Base-by-base conservation (phyloP, 2,329 filamentous ascomycete species). In the Calonectria multiphialidica region DNA sequence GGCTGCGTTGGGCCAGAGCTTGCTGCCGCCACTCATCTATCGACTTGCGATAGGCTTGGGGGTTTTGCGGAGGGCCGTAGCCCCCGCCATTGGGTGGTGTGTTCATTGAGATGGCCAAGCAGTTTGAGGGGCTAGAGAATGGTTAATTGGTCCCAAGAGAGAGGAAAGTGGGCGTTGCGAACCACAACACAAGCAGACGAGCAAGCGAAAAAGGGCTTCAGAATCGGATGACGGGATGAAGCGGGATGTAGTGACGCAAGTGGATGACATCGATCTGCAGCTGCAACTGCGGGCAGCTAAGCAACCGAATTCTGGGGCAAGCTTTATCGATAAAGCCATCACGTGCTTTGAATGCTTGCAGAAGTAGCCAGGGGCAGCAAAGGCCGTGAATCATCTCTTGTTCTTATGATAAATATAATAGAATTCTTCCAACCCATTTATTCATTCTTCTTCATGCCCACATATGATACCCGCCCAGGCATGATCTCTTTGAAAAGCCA, bases 1-100 rank as follows among this genome's bases (percentile, higher is more conserved):
- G 77, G 50, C 80, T 75, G 57, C 77, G 79, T 68, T 80, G 75
- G 44, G 78, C 70, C 59, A 80, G 72, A 63, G 79, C 79, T 25
- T 74, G 74, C 35, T 80, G 78, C 57, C 79, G 81, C 76, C 80
- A 81, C 75, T 83, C 78, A n/a, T 83, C 78, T 70, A 83, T 80
- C 3, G 77, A 71, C 23, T 78, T 72, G 53, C 59, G 73, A 70
- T 80, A 80, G 49, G 75, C 77, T 35, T 77, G 77, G 66, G 79
- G 75, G 21, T 74, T 78, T 40, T 25, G 66, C 23, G 66, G 70
- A 59, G 49, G 50, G 57, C 50, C 50, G 37, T 50, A 49, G 40
- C 66, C 70, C 68, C 66, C 53, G 59, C 73, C 66, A 72, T 72
- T 76, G 30, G 74, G 59, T 16, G 74, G 72, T 66, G 72, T 23